Percentiles rank a stretch among this genome's conserved stretches.
Evolutionary conservation across 2,329 filamentous ascomycete species (phyloP).

Genomic region (Myrmaecium sp.): DNA sequence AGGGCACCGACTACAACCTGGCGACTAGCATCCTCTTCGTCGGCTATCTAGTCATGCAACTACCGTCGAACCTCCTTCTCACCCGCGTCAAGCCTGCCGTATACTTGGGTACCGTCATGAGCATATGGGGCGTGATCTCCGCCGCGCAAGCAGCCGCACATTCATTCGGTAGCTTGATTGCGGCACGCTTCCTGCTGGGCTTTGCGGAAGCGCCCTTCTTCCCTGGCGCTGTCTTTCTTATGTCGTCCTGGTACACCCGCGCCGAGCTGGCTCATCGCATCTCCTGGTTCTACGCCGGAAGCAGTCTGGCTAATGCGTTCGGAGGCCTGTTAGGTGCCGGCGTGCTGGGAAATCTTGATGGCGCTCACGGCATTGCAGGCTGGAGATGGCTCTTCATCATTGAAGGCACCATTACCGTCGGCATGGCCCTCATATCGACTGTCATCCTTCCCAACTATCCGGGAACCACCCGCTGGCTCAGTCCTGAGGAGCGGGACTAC

Average conservation of each 20-base stretch:
- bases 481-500: conserved; percentile 7
- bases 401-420: conserved; percentile 5
- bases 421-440: conserved; percentile 3
- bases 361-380: conserved; percentile 4
- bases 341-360: conserved; percentile 6
- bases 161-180: conserved; percentile 27
- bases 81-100: conserved; percentile 36
- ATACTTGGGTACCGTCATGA: conserved; percentile 34
- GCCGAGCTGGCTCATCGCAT: conserved; percentile 5
- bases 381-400: conserved; percentile 7
- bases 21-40: conserved; percentile 46
- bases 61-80: conserved; percentile 42
- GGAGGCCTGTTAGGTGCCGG: conserved; percentile 7
- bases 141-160: conserved; percentile 30
- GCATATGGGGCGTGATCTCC: conserved; percentile 24
- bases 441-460: conserved; percentile 7
- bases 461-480: conserved; percentile 6
- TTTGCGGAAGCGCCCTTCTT: conserved; percentile 29
- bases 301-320: conserved; percentile 6
- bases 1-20: conserved; percentile 42
- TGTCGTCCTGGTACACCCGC: conserved; percentile 11
- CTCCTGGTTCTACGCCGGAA: conserved; percentile 5
- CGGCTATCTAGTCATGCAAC: conserved; percentile 43
- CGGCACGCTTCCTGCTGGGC: conserved; percentile 32
- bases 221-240: conserved; percentile 7